Percentiles rank a stretch among this genome's conserved stretches.
phyloP scores from a whole-genome alignment of 2,329 filamentous ascomycete genomes.

The Knoxdaviesia capensis region DNA sequence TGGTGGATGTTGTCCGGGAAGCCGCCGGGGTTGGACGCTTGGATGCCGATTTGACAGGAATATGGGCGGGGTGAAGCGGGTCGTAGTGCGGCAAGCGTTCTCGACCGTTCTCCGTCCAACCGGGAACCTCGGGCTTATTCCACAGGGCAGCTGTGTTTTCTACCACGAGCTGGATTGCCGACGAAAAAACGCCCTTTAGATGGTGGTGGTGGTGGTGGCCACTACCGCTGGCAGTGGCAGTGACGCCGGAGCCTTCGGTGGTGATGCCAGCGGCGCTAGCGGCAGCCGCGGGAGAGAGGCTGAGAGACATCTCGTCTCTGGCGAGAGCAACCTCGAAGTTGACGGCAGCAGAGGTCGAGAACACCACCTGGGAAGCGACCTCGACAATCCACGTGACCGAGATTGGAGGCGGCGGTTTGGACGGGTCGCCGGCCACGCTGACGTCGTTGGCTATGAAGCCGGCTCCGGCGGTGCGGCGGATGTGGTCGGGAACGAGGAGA shows the following conservation, averaged over 20 bases:
- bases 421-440: slow-evolving; percentile 19
- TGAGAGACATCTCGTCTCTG: slow-evolving; percentile 67
- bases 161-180: slow-evolving; percentile 55
- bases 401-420: too few species aligned
- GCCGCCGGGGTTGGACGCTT: too few species aligned
- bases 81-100: slow-evolving; percentile 5
- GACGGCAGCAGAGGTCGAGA: slow-evolving; percentile 73
- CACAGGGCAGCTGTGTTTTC: slow-evolving; percentile 81
- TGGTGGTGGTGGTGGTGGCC: slow-evolving; percentile 40
- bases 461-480: slow-evolving; percentile 42
- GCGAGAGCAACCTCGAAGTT: slow-evolving; percentile 75
- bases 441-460: slow-evolving; percentile 24
- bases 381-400: slow-evolving; percentile 78
- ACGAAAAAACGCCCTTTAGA: slow-evolving; percentile 63
- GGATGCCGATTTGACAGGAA: too few species aligned
- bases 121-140: slow-evolving; percentile 75
- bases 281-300: slow-evolving; percentile 26
- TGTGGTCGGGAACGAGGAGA: slow-evolving; percentile 59
- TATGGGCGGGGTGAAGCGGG: background rate
- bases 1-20: too few species aligned
- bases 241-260: background rate
- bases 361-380: slow-evolving; percentile 80
- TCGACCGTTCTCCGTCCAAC: slow-evolving; percentile 28
- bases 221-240: slow-evolving; percentile 8
- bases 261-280: slow-evolving; percentile 19